These are phyloP conservation scores for Aspergillus cejpii DNA, from an alignment of 2,329 filamentous ascomycete genomes.

Conservation along the genomic window DNA sequence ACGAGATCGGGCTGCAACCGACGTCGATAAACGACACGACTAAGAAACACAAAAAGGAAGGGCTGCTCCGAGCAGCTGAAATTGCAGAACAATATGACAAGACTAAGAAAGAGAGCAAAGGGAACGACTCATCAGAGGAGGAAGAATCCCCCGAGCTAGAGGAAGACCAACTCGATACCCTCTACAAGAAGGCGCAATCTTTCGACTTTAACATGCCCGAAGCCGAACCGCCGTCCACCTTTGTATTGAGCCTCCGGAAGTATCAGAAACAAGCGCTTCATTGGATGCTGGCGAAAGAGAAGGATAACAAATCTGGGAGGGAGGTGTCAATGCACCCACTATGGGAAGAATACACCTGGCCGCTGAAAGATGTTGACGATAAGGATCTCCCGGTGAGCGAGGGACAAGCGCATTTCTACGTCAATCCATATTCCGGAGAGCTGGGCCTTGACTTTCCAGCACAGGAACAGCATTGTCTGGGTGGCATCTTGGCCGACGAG, in stretches of 20 bases:
- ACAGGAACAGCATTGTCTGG: slow-evolving; percentile 90
- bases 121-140: slow-evolving; percentile 50
- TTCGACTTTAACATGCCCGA: slow-evolving; percentile 92
- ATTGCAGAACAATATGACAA: slow-evolving; percentile 68
- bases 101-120: slow-evolving; percentile 47
- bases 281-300: slow-evolving; percentile 96
- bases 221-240: slow-evolving; percentile 73
- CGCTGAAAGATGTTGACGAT: slow-evolving; percentile 78
- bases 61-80: slow-evolving; percentile 79
- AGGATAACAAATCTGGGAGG: slow-evolving; percentile 62
- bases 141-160: slow-evolving; percentile 90
- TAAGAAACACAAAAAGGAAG: slow-evolving; percentile 73
- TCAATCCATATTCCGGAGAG: slow-evolving; percentile 95
- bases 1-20: slow-evolving; percentile 78
- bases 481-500: slow-evolving; percentile 86
- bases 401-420: slow-evolving; percentile 71
- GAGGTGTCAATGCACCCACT: slow-evolving; percentile 88
- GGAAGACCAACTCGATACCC: slow-evolving; percentile 84
- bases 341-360: slow-evolving; percentile 95
- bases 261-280: slow-evolving; percentile 94
- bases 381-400: slow-evolving; percentile 61
- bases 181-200: slow-evolving; percentile 93
- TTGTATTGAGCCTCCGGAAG: slow-evolving; percentile 73
- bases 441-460: slow-evolving; percentile 83
- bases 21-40: slow-evolving; percentile 66